These are phyloP conservation scores for Penicillium malachiteum DNA, from an alignment of 495 filamentous ascomycete species.

Conservation along the genomic window DNA sequence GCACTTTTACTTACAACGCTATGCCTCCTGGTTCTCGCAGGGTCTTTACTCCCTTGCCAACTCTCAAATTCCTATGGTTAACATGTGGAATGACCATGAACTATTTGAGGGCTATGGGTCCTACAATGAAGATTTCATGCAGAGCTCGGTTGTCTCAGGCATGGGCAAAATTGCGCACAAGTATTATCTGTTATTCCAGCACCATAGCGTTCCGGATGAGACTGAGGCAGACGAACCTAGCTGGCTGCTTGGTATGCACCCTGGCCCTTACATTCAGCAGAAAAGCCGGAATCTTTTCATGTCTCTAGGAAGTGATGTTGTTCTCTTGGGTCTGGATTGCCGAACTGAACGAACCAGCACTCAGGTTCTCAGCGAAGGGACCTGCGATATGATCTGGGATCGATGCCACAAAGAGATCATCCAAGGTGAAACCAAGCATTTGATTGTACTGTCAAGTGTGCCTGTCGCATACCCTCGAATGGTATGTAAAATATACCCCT, in stretches of 20 bases:
- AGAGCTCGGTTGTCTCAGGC: conserved; percentile 83
- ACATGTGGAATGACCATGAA: conserved; percentile 97
- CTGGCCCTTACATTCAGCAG: conserved; percentile 89
- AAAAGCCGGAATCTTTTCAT: conserved; percentile 83
- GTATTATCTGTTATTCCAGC: conserved; percentile 97
- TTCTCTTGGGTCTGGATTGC: conserved; percentile 86
- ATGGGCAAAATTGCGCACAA: conserved; percentile 92
- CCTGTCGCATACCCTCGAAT: conserved; percentile 93
- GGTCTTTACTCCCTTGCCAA: conserved; percentile 90
- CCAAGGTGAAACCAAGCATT: conserved; percentile 80
- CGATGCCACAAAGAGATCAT: conserved; percentile 77
- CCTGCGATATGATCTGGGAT: conserved; percentile 81
- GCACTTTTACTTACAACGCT: conserved; percentile 79
- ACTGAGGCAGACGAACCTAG: conserved; percentile 80
- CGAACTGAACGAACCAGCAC: conserved; percentile 84
- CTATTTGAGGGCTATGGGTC: conserved; percentile 97
- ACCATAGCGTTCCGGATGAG: conserved; percentile 81
- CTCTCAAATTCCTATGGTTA: conserved; percentile 96
- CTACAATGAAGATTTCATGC: conserved; percentile 90
- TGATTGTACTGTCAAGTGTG: conserved; percentile 81
- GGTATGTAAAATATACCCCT: conserved; percentile 38
- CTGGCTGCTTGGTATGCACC: conserved; percentile 77
- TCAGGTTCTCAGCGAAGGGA: conserved; percentile 75
- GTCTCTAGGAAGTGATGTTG: conserved; percentile 71
- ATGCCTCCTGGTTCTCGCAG: conserved; percentile 91